Conservation (phyloP, 495 filamentous ascomycete species). For the Ascobolus immersus region DNA sequence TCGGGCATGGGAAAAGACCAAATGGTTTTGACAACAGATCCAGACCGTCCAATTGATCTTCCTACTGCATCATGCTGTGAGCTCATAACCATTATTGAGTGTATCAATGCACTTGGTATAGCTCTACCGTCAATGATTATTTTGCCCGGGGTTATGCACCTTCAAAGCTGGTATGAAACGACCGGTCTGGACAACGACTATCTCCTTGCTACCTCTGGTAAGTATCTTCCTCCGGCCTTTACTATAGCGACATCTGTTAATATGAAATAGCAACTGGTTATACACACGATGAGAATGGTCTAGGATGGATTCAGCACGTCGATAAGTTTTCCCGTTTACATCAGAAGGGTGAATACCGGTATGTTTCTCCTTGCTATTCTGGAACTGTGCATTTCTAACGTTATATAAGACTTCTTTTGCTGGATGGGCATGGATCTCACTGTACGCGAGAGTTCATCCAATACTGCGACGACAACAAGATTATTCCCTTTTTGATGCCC, state of each 20-base stretch:
- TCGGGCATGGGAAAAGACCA: constrained; percentile 9
- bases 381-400: neutral
- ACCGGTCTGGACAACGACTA: neutral
- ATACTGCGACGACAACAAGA: constrained; percentile 6
- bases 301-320: neutral
- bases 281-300: neutral
- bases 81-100: constrained; percentile 3
- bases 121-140: constrained; percentile 2
- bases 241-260: no score
- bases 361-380: no score
- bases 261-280: neutral
- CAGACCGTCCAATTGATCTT: neutral
- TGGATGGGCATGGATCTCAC: constrained; percentile 9
- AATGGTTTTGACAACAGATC: constrained; percentile 7
- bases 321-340: no score
- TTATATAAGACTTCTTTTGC: constrained; percentile 2
- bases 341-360: no score
- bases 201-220: neutral
- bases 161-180: neutral
- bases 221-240: no score
- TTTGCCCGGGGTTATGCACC: neutral
- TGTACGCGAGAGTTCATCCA: constrained; percentile 3
- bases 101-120: neutral
- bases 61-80: neutral
- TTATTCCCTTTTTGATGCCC: constrained; percentile 6